phyloP scores from a whole-genome alignment of 331 rosid species.

The Cydonia oblonga region DNA sequence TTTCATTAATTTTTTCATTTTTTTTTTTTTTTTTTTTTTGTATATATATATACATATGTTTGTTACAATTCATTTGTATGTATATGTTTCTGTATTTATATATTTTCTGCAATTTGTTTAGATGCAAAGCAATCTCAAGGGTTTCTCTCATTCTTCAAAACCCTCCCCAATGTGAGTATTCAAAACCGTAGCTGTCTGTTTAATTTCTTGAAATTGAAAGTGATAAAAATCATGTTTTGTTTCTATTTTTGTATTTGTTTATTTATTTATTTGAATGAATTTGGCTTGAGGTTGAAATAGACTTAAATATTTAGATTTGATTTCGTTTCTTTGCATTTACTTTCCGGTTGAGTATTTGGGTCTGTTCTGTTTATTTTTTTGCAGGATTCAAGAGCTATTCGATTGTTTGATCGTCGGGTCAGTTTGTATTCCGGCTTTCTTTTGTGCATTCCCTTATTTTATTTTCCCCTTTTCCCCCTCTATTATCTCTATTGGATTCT shows the following conservation, averaged over 20 bases:
- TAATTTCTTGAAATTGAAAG: slow-evolving; percentile 1
- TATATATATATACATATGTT: too few relatives aligned
- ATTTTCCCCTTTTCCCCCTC: not conserved
- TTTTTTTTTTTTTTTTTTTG: too few relatives aligned
- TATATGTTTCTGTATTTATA: not conserved
- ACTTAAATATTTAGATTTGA: not conserved
- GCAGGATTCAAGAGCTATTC: slow-evolving; percentile 88
- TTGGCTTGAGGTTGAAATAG: not conserved
- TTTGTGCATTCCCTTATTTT: not conserved
- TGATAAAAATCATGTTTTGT: not conserved
- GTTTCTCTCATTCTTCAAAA: slow-evolving; percentile 84
- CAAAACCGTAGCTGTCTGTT: not conserved
- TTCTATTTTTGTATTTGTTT: not conserved
- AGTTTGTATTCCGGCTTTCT: slow-evolving; percentile 20
- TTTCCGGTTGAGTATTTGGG: not conserved
- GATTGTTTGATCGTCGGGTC: slow-evolving; percentile 89
- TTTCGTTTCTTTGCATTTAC: not conserved
- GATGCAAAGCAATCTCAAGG: slow-evolving; percentile 97
- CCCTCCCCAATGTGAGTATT: slow-evolving; percentile 57
- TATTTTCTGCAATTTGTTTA: slow-evolving; percentile 13
- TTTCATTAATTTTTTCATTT: not conserved
- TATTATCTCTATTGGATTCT: not conserved
- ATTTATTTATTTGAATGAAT: not conserved
- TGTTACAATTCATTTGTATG: too few relatives aligned
- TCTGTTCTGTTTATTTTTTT: slow-evolving; percentile 15